phyloP scores from a whole-genome alignment of 2,329 filamentous ascomycete genomes.

The Fusarium torreyae region DNA sequence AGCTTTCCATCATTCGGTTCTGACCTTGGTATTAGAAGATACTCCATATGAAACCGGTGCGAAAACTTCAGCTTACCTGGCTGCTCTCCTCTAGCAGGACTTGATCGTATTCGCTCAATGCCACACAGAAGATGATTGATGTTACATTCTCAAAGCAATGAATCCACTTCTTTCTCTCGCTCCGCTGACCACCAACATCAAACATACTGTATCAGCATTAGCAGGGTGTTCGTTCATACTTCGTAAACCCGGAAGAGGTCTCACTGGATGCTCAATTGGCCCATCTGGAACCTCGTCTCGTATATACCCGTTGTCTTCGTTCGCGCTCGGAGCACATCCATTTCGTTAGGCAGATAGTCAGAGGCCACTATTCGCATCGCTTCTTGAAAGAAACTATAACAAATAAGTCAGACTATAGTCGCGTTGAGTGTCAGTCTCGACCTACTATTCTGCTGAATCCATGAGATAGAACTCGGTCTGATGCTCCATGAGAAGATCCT shows the following conservation, averaged over 20 bases:
- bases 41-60: neutral
- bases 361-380: slow-evolving; percentile 85
- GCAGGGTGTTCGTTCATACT: slow-evolving; percentile 15
- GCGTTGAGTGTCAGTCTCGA: slow-evolving; percentile 29
- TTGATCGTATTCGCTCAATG: slow-evolving; percentile 98
- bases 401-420: slow-evolving; percentile 23
- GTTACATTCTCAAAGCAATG: slow-evolving; percentile 99
- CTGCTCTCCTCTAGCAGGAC: slow-evolving; percentile 97
- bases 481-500: slow-evolving; percentile 87
- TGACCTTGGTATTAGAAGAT: slow-evolving; percentile 57
- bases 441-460: slow-evolving; percentile 99
- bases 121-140: slow-evolving; percentile 99
- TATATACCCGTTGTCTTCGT: slow-evolving; percentile 99
- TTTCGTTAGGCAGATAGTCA: slow-evolving; percentile 93
- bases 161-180: slow-evolving; percentile 99
- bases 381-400: slow-evolving; percentile 91
- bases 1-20: slow-evolving; percentile 99
- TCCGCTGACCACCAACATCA: slow-evolving; percentile 96
- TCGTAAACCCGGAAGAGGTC: slow-evolving; percentile 54
- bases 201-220: slow-evolving; percentile 82
- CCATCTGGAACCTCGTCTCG: slow-evolving; percentile 98
- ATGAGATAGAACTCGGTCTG: slow-evolving; percentile 99
- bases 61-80: slow-evolving; percentile 69
- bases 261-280: slow-evolving; percentile 98
- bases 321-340: slow-evolving; percentile 93